A percentile compares a stretch with the other conserved stretches of the same genome.
These are phyloP conservation scores for Mimosa bimucronata DNA, from an alignment of 306 rosid genomes.

Conservation along the genomic window DNA sequence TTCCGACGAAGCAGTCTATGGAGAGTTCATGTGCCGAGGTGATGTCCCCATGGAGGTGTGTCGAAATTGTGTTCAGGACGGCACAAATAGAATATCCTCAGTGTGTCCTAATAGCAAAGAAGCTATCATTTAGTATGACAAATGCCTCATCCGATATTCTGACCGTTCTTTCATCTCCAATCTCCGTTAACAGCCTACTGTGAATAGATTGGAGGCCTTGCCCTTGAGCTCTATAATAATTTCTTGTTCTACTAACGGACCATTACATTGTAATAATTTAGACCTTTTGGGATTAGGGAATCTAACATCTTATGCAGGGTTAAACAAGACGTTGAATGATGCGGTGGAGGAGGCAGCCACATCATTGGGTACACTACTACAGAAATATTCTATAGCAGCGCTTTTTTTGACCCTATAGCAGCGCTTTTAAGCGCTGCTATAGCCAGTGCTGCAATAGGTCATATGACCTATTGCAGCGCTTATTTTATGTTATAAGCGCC, in stretches of 20 bases:
- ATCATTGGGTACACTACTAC: no score
- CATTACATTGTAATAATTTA: no score
- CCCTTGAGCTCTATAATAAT: no score
- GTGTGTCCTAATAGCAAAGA: neutral
- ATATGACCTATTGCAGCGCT: no score
- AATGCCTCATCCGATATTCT: neutral
- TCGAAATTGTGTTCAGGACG: neutral
- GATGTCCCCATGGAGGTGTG: neutral
- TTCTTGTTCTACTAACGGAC: no score
- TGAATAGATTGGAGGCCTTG: neutral
- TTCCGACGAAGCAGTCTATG: neutral
- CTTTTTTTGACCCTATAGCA: no score
- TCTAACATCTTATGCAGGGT: no score
- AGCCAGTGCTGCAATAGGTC: no score
- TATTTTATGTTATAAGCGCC: no score
- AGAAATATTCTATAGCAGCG: no score
- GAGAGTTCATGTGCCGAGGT: neutral
- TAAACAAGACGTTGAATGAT: neutral
- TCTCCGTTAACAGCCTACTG: rapidly evolving
- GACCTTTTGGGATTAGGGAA: no score
- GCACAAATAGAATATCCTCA: neutral
- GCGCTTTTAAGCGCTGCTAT: no score
- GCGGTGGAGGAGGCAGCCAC: neutral
- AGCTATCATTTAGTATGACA: neutral
- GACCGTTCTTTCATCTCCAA: slow-evolving; percentile 14